Percentiles rank a stretch among this genome's conserved stretches.
These are phyloP conservation scores for Hypsizygus marmoreus DNA, from an alignment of 768 basidiomycete genomes.

Conservation along the genomic window DNA sequence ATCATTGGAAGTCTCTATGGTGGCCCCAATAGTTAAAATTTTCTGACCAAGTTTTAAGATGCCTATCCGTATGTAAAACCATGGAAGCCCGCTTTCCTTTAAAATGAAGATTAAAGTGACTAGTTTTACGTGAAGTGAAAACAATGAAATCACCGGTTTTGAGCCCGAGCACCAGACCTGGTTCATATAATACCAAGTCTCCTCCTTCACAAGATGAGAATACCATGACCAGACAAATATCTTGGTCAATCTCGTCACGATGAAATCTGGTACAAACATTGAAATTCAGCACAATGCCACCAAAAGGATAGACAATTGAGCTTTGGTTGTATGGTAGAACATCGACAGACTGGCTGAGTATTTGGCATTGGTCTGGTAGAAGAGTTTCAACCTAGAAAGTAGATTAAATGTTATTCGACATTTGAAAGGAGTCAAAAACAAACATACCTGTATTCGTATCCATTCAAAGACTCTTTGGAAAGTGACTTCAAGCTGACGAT, in stretches of 20 bases:
- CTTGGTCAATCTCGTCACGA: slow-evolving; percentile 19
- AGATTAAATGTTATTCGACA: no score
- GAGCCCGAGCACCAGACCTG: slow-evolving; percentile 21
- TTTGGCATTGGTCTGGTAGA: no score
- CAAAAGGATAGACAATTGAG: slow-evolving; percentile 22
- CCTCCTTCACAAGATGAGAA: slow-evolving; percentile 24
- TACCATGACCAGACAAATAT: slow-evolving; percentile 25
- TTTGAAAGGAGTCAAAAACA: no score
- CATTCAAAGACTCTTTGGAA: slow-evolving; percentile 1
- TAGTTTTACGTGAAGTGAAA: slow-evolving; percentile 21
- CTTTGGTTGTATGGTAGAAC: neutral
- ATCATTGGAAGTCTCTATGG: no score
- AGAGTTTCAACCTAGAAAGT: no score
- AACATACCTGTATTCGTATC: no score
- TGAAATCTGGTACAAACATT: slow-evolving; percentile 22
- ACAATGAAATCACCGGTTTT: slow-evolving; percentile 22
- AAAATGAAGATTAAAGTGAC: slow-evolving; percentile 26
- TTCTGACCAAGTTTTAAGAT: slow-evolving; percentile 1
- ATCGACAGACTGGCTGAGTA: neutral
- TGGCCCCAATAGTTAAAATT: slow-evolving; percentile 2
- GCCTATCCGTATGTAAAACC: slow-evolving; percentile 19
- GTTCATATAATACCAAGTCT: slow-evolving; percentile 22
- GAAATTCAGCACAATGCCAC: slow-evolving; percentile 25
- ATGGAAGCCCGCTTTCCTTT: slow-evolving; percentile 19
- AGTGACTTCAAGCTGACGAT: neutral